Conservation (phyloP, 1,284 basidiomycete species). For the Papiliotrema nemorosa region DNA sequence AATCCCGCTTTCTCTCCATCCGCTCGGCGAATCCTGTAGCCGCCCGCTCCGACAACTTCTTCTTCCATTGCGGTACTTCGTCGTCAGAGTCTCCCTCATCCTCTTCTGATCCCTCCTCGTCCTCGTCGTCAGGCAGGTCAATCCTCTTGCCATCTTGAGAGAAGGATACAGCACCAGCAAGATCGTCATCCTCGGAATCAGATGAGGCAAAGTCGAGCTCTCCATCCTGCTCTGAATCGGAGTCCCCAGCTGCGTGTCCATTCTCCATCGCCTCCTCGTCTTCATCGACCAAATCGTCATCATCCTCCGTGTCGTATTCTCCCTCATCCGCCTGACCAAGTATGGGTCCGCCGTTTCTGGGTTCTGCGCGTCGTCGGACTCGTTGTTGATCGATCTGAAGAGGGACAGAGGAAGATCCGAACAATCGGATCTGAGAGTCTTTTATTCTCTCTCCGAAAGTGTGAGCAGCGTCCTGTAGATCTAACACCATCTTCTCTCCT, state of each 20-base stretch:
- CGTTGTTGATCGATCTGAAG: constrained; percentile 49
- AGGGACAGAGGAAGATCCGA: constrained; percentile 70
- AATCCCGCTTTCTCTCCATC: constrained; percentile 60
- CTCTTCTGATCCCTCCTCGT: no score
- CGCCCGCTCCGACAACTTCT: constrained; percentile 64
- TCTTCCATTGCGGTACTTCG: constrained; percentile 69
- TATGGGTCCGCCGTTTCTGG: constrained; percentile 36
- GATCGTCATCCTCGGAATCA: constrained; percentile 58
- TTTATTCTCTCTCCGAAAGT: constrained; percentile 84
- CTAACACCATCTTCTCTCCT: constrained; percentile 96
- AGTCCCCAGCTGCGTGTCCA: constrained; percentile 47
- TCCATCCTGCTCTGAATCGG: constrained; percentile 35
- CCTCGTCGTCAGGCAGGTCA: constrained; percentile 43
- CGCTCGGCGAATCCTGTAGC: constrained; percentile 53
- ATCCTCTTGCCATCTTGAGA: constrained; percentile 50
- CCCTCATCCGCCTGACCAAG: constrained; percentile 45
- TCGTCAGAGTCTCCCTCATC: constrained; percentile 50
- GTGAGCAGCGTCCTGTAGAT: constrained; percentile 77
- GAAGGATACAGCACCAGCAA: constrained; percentile 46
- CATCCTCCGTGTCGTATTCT: constrained; percentile 41
- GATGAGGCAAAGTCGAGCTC: constrained; percentile 69
- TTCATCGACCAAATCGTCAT: constrained; percentile 40
- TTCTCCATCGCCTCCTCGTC: constrained; percentile 38
- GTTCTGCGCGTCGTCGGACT: constrained; percentile 35
- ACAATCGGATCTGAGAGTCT: constrained; percentile 76